Evolutionary conservation across 192 early-diverging fungal species (phyloP).

Genomic region (Coemansia sp.): DNA sequence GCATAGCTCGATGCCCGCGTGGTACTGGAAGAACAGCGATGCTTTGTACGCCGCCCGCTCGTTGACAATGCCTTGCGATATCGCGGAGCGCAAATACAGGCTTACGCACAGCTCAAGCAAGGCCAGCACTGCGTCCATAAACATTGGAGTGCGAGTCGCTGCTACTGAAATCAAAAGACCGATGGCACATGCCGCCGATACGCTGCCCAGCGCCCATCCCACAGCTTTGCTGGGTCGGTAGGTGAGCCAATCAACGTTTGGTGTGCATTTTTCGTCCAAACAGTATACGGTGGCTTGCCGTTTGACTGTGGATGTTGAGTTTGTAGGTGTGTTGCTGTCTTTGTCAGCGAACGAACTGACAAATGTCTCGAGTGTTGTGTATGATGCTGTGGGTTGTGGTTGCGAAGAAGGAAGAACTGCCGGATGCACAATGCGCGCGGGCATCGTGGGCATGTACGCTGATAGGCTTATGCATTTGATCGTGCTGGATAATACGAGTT

Average conservation of each 20-base stretch:
- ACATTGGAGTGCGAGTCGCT: conserved; percentile 10
- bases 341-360: not conserved
- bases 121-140: conserved; percentile 26
- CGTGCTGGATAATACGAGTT: not conserved
- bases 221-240: conserved; percentile 15
- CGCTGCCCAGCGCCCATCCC: conserved; percentile 17
- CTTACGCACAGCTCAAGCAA: conserved; percentile 25
- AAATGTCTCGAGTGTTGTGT: not conserved
- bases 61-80: conserved; percentile 7
- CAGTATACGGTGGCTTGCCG: conserved; percentile 11
- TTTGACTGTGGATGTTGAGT: not conserved
- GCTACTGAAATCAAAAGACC: conserved; percentile 8
- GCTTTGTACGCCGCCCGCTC: conserved; percentile 16
- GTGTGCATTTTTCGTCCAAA: not conserved
- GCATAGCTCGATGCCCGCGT: conserved; percentile 19
- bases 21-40: conserved; percentile 31
- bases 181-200: not conserved
- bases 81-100: conserved; percentile 17
- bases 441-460: not conserved
- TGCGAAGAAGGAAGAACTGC: not conserved
- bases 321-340: not conserved
- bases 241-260: conserved; percentile 25
- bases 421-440: conserved; percentile 16
- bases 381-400: not conserved
- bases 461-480: conserved; percentile 13